phyloP scores from a whole-genome alignment of 306 rosid genomes.

The Phaseolus lunatus region DNA sequence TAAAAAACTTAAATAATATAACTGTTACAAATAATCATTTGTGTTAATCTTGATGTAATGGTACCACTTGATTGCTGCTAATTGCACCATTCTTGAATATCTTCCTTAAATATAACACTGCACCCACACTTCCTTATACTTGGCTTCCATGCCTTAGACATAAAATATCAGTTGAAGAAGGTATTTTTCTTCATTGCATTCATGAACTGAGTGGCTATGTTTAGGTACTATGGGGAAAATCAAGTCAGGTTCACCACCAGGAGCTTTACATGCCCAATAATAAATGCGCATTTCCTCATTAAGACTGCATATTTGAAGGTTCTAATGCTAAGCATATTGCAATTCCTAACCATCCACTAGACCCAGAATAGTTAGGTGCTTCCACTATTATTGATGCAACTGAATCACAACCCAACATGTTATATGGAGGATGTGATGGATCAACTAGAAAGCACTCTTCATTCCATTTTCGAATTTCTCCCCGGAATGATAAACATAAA shows the following conservation, averaged over 20 bases:
- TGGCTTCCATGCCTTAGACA: slow-evolving; percentile 3
- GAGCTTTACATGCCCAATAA: slow-evolving; percentile 31
- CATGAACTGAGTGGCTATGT: neutral
- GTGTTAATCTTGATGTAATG: too few relatives aligned
- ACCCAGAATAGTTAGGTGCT: neutral
- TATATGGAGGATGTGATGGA: slow-evolving; percentile 18
- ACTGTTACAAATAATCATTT: too few relatives aligned
- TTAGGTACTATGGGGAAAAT: neutral
- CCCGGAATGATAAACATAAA: neutral
- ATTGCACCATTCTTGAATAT: neutral
- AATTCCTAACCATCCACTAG: slow-evolving; percentile 34
- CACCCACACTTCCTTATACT: slow-evolving; percentile 12
- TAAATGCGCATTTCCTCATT: slow-evolving; percentile 4
- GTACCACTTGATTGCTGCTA: too few relatives aligned
- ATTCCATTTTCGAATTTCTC: slow-evolving; percentile 33
- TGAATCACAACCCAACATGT: slow-evolving; percentile 5
- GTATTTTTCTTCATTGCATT: slow-evolving; percentile 16
- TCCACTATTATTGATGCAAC: slow-evolving; percentile 22
- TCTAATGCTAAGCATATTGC: slow-evolving; percentile 33
- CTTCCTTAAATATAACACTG: slow-evolving; percentile 28
- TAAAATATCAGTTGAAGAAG: slow-evolving; percentile 25
- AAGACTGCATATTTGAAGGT: neutral
- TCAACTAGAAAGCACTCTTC: neutral
- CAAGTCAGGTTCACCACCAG: slow-evolving; percentile 22
- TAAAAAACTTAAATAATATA: too few relatives aligned